Evolutionary conservation across 176 grass and related monocot genomes (phyloP).

Genomic region (Hsuehochloa calcarea): DNA sequence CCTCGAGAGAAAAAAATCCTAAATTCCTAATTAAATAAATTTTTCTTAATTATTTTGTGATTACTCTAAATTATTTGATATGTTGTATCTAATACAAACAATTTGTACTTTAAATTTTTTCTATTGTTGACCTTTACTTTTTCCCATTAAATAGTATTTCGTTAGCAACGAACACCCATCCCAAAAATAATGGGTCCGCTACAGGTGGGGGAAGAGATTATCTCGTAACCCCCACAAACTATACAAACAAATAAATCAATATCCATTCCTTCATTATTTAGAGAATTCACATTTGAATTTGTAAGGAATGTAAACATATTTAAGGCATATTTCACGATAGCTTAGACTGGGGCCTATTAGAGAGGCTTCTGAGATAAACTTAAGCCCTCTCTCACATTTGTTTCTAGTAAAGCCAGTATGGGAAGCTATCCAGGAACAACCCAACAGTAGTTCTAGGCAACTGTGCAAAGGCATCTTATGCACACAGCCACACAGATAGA

Average conservation of each 20-base stretch:
- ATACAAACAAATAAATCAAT: not conserved
- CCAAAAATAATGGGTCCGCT: no score
- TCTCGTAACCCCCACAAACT: not conserved
- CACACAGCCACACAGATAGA: not conserved
- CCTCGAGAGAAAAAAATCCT: no score
- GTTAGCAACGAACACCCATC: no score
- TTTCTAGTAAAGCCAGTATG: constrained; percentile 12
- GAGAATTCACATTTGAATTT: not conserved
- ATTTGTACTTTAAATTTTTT: no score
- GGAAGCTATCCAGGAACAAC: not conserved
- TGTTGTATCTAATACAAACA: no score
- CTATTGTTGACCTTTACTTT: no score
- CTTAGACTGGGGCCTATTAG: not conserved
- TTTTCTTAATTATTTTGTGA: no score
- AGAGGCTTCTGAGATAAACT: not conserved
- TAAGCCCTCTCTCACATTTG: not conserved
- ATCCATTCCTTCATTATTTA: not conserved
- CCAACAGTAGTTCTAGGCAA: not conserved
- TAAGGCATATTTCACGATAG: not conserved
- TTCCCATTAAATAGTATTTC: no score
- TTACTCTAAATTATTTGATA: no score
- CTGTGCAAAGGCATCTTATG: not conserved
- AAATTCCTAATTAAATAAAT: no score
- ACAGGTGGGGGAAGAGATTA: not conserved
- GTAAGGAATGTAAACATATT: not conserved